Evolutionary conservation across 805 yeast species (phyloP), one percentile per base, ranked within the genome.

Genomic region (Wickerhamiella qilinensis): DNA sequence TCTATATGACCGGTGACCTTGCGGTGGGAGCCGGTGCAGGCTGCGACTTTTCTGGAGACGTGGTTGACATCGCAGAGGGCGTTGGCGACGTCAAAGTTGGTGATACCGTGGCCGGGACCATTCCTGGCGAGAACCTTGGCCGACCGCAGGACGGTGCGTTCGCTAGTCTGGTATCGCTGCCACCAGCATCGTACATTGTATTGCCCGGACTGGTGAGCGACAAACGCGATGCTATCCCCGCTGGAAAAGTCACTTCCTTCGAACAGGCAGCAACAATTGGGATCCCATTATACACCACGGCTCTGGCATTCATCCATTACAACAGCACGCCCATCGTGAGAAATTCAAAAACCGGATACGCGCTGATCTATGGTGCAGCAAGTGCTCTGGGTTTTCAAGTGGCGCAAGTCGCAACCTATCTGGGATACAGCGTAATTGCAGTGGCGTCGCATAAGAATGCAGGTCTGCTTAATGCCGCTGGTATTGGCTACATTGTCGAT

Each of bases 241-340:
- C 59, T 18, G 71, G 69, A 11, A 46, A 50, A 1, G 54, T 73
- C 20, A 57, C 54, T 29, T 59, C 75, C n/a, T 75, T 63, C 47
- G 84, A 77, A 58, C 79, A 67, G 44, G 83, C 83, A 15, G 75
- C 79, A 3, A 58, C 77, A 9, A 50, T 74, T 28, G 69, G 77
- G 22, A 59, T 74, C 38, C 67, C 75, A 15, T 50, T 70, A 35
- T 59, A 56, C 37, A 77, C 82, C 3, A 62, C 69, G 16, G 73
- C 67, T 22, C 20, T 49, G 52, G 41, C 57, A 64, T 16, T 63
- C 60, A 36, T 48, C 48, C 39, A 55, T 57, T 47, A 53, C 42
- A 43, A 33, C 38, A 41, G 46, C 37, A 38, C 41, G 29, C 42
- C 56, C 32, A 50, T 71, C 28, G 55, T 56, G 17, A 38, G 59